Conservation (phyloP, 2,329 filamentous ascomycete species). For the Pseudocercospora pini-densiflorae region DNA sequence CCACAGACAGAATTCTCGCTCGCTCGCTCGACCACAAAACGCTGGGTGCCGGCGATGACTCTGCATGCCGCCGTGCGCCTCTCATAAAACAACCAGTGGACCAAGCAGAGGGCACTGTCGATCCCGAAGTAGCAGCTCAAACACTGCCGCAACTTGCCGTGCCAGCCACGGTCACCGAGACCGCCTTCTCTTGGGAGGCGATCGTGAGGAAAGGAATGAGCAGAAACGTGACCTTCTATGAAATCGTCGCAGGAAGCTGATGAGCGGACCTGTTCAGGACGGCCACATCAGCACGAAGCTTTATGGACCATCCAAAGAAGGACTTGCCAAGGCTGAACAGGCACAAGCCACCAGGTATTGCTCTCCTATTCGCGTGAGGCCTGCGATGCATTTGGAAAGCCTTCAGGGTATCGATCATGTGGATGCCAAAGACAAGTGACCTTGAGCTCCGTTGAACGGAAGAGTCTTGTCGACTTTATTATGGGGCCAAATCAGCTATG, state of each 20-base stretch:
- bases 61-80: neutral
- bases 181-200: neutral
- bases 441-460: neutral
- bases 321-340: neutral
- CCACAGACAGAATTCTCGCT: neutral
- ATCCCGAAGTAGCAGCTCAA: neutral
- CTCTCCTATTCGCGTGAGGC: too few relatives aligned
- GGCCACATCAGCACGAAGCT: neutral
- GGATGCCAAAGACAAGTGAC: too few relatives aligned
- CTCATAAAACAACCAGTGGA: neutral
- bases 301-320: neutral
- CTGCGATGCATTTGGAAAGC: too few relatives aligned
- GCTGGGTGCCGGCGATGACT: neutral
- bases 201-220: neutral
- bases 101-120: neutral
- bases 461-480: neutral
- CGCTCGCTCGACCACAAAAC: neutral
- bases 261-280: too few relatives aligned
- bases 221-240: neutral
- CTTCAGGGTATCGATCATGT: too few relatives aligned
- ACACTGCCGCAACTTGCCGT: neutral
- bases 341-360: neutral
- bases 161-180: neutral
- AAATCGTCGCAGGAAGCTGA: too few relatives aligned
- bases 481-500: too few relatives aligned